Evolutionary conservation across 352 stramenopile genomes (phyloP).

Genomic region (Globisporangium alternatum): DNA sequence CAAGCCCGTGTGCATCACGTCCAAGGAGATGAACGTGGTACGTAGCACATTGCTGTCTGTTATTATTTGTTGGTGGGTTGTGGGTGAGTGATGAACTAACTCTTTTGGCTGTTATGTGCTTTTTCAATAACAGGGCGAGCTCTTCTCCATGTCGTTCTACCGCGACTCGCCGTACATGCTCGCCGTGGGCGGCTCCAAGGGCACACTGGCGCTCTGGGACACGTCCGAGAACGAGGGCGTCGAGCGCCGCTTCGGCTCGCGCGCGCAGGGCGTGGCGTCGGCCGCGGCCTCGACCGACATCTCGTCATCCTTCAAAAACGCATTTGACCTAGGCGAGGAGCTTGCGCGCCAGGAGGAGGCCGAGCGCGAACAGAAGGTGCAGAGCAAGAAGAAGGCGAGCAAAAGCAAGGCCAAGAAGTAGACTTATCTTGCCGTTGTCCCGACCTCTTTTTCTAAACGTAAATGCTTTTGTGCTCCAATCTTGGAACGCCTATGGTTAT

Average conservation of each 20-base stretch:
- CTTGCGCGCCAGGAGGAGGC: slow-evolving; percentile 69
- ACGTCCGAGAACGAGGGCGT: slow-evolving; percentile 85
- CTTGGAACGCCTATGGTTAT: background rate
- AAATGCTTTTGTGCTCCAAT: background rate
- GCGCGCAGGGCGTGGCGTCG: slow-evolving; percentile 42
- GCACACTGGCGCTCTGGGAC: slow-evolving; percentile 88
- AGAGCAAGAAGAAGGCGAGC: slow-evolving; percentile 49
- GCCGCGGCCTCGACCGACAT: slow-evolving; percentile 37
- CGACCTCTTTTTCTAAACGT: background rate
- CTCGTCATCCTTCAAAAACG: slow-evolving; percentile 68
- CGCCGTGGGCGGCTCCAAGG: slow-evolving; percentile 86
- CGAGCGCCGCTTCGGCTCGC: slow-evolving; percentile 79
- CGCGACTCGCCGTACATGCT: slow-evolving; percentile 88
- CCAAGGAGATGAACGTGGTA: slow-evolving; percentile 92
- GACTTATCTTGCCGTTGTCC: background rate
- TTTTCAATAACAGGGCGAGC: slow-evolving; percentile 58
- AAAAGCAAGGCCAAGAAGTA: slow-evolving; percentile 50
- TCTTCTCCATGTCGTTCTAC: slow-evolving; percentile 92
- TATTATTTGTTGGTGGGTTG: background rate
- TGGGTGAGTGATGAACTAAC: background rate
- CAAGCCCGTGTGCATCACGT: slow-evolving; percentile 74
- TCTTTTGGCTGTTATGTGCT: slow-evolving; percentile 7
- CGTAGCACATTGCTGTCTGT: slow-evolving; percentile 23
- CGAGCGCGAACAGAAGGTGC: slow-evolving; percentile 30
- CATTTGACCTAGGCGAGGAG: slow-evolving; percentile 75